Evolutionary conservation across 805 yeast species (phyloP).

Genomic region (Candida parachauliodes): DNA sequence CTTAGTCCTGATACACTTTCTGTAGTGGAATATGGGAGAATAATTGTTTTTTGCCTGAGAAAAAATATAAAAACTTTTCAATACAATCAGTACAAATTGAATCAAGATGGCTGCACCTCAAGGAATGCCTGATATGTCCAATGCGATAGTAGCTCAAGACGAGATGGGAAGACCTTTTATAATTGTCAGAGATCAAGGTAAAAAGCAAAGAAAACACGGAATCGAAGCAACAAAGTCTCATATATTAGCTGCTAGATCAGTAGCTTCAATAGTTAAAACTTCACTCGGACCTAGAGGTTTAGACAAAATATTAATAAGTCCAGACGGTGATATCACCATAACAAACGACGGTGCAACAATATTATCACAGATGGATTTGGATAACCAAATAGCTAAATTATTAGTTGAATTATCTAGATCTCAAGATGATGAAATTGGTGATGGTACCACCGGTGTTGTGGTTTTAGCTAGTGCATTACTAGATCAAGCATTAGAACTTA

Average conservation of each 20-base stretch:
- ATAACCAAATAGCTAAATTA: slow-evolving; percentile 92
- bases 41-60: no score
- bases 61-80: slow-evolving; percentile 5
- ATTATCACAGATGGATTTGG: slow-evolving; percentile 90
- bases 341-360: slow-evolving; percentile 99
- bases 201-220: slow-evolving; percentile 65
- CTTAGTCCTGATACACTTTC: no score
- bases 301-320: slow-evolving; percentile 91
- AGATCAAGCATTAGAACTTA: slow-evolving; percentile 90
- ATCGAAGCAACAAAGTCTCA: slow-evolving; percentile 64
- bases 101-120: slow-evolving; percentile 15
- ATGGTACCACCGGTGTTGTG: slow-evolving; percentile 98
- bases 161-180: slow-evolving; percentile 99
- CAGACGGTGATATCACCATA: slow-evolving; percentile 96
- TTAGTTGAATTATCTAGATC: slow-evolving; percentile 90
- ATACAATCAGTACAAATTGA: no score
- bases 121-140: slow-evolving; percentile 86
- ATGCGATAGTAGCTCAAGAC: slow-evolving; percentile 98
- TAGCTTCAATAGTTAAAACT: slow-evolving; percentile 86
- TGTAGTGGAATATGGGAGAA: no score
- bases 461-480: slow-evolving; percentile 91
- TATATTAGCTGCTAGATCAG: slow-evolving; percentile 91
- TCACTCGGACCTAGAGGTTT: slow-evolving; percentile 98
- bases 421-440: slow-evolving; percentile 98
- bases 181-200: slow-evolving; percentile 82